Evolutionary conservation across 2,329 filamentous ascomycete species (phyloP).

Genomic region (Coleophoma eucalyptorum): DNA sequence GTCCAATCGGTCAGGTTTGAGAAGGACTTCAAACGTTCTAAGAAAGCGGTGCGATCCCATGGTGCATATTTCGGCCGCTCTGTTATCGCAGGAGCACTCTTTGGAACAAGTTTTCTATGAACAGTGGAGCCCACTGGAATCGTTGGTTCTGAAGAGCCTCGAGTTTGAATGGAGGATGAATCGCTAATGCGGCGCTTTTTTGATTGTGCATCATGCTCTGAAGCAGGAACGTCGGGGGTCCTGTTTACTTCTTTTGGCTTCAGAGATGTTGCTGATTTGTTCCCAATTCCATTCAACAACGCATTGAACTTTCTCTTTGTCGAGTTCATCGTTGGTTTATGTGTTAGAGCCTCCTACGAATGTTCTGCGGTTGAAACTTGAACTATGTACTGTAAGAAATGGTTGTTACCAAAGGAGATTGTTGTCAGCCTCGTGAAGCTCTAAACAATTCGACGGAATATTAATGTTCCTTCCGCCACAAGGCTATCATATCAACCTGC

Average conservation of each 20-base stretch:
- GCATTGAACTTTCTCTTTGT: conserved; percentile 84
- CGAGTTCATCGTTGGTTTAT: conserved; percentile 56
- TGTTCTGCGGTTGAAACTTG: too few species aligned
- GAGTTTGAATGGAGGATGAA: conserved; percentile 6
- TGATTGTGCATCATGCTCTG: conserved; percentile 13
- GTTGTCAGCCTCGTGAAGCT: too few species aligned
- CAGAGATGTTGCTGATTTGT: conserved; percentile 37
- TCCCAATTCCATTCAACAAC: conserved; percentile 64
- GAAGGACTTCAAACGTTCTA: conserved; percentile 80
- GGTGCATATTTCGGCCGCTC: conserved; percentile 73
- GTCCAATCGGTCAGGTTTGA: conserved; percentile 90
- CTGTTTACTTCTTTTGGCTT: conserved; percentile 30
- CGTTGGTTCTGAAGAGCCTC: conserved; percentile 7
- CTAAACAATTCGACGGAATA: too few species aligned
- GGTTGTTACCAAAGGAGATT: too few species aligned
- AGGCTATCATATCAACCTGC: too few species aligned
- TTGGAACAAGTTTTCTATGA: conserved; percentile 6
- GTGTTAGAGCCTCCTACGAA: too few species aligned
- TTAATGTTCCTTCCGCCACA: too few species aligned
- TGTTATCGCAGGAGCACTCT: conserved; percentile 5
- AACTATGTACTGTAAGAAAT: too few species aligned
- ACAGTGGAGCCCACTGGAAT: conserved; percentile 18
- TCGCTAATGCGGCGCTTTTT: conserved; percentile 26
- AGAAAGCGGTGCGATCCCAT: conserved; percentile 77
- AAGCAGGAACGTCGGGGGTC: conserved; percentile 28